phyloP scores from a whole-genome alignment of 140 eudicot genomes.

The Bidens hawaiensis region DNA sequence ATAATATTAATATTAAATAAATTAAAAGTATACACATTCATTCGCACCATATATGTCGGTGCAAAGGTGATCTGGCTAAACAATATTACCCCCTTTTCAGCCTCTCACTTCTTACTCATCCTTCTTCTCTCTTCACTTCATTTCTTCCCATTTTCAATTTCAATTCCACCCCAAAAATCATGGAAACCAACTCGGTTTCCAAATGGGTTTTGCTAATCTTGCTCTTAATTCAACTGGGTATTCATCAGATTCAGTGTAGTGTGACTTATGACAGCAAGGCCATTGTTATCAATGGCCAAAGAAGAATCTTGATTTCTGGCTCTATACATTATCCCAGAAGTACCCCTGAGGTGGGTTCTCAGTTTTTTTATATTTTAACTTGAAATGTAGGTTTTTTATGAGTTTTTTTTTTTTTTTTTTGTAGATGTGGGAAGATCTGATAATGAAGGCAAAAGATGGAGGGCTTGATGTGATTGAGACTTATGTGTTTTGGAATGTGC shows the following conservation, averaged over 20 bases:
- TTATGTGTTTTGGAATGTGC: conserved; percentile 76
- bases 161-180: conserved; percentile 29
- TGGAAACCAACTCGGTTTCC: conserved; percentile 43
- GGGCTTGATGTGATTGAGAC: conserved; percentile 69
- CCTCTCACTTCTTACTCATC: conserved; percentile 16
- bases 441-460: conserved; percentile 67
- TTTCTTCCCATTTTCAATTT: conserved; percentile 10
- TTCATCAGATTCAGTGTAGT: conserved; percentile 28
- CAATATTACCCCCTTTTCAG: conserved; percentile 27
- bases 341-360: conserved; percentile 79
- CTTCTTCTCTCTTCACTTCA: too few species aligned
- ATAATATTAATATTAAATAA: too few species aligned
- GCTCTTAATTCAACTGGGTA: conserved; percentile 26
- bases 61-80: conserved; percentile 25
- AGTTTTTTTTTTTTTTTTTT: conserved; percentile 6
- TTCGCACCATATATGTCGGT: conserved; percentile 36
- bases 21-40: conserved; percentile 19
- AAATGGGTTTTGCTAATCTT: conserved; percentile 33
- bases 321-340: conserved; percentile 81
- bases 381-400: conserved; percentile 14
- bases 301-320: conserved; percentile 60
- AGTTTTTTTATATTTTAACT: not conserved
- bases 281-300: conserved; percentile 52
- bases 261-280: conserved; percentile 52
- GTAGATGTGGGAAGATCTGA: conserved; percentile 88